Conservation (phyloP, 2,329 filamentous ascomycete species). For the Chaetoscypha palmicola region DNA sequence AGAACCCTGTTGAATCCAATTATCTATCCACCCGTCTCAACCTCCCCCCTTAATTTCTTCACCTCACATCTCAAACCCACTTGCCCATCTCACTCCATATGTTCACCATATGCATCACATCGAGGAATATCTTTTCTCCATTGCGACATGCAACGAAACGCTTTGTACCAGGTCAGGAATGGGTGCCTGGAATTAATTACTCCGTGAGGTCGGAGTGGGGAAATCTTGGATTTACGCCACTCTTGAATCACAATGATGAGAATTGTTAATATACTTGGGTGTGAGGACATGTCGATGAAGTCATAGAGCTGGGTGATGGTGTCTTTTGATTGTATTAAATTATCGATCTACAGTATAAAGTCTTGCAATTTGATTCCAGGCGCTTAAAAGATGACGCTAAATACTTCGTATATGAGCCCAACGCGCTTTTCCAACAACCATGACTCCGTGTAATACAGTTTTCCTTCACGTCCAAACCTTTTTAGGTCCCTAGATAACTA, state of each 20-base stretch:
- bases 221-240: too few relatives aligned
- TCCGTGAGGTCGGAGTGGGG: neutral
- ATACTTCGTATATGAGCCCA: neutral
- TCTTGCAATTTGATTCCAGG: neutral
- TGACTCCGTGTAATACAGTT: too few relatives aligned
- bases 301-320: neutral
- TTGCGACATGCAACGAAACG: neutral
- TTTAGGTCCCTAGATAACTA: too few relatives aligned
- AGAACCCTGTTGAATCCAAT: too few relatives aligned
- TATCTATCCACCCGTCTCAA: too few relatives aligned
- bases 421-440: neutral
- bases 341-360: neutral
- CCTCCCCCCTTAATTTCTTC: too few relatives aligned
- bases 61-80: too few relatives aligned
- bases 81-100: too few relatives aligned
- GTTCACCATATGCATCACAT: too few relatives aligned
- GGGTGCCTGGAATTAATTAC: neutral
- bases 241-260: neutral
- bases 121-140: neutral
- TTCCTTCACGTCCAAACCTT: too few relatives aligned
- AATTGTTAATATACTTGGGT: neutral
- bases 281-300: neutral
- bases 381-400: neutral
- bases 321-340: neutral
- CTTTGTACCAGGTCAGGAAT: neutral